A percentile compares a stretch with the other conserved stretches of the same genome.
phyloP scores from a whole-genome alignment of 768 basidiomycete genomes.

The Leccinum subgranulosum region DNA sequence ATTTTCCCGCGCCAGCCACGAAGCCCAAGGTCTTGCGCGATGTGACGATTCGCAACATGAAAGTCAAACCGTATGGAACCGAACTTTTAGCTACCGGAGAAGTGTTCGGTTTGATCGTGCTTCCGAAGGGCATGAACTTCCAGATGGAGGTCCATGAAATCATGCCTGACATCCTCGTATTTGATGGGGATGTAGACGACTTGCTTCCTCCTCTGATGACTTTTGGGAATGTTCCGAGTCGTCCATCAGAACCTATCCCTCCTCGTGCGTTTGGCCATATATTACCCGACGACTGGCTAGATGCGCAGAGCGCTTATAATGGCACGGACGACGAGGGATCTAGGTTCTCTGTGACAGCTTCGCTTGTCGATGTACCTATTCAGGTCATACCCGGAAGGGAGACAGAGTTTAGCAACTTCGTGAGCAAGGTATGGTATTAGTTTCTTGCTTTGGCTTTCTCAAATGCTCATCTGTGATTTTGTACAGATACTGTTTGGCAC shows the following conservation, averaged over 20 bases:
- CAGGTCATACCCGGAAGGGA: conserved; percentile 77
- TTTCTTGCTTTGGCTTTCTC: background rate
- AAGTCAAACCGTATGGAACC: conserved; percentile 47
- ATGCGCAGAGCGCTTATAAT: conserved; percentile 40
- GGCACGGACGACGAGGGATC: conserved; percentile 49
- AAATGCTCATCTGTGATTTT: background rate
- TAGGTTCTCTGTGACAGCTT: conserved; percentile 57
- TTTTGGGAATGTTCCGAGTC: conserved; percentile 39
- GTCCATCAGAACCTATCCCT: conserved; percentile 64
- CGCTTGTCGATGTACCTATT: conserved; percentile 70
- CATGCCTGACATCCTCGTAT: conserved; percentile 74
- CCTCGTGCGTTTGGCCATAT: conserved; percentile 74
- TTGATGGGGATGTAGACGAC: conserved; percentile 64
- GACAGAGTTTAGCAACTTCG: conserved; percentile 71
- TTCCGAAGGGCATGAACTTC: conserved; percentile 68
- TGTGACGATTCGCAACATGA: conserved; percentile 77
- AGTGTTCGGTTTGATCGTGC: conserved; percentile 60
- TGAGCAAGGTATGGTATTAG: conserved; percentile 58
- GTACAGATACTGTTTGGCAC: conserved; percentile 64
- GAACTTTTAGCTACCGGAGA: conserved; percentile 66
- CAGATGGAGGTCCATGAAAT: conserved; percentile 60
- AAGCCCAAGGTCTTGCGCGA: conserved; percentile 64
- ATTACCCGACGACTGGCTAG: conserved; percentile 66
- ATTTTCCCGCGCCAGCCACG: conserved; percentile 65
- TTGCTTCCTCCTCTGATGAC: background rate